Percentiles rank a stretch among this genome's conserved stretches.
Evolutionary conservation across 1,284 basidiomycete species (phyloP).

Genomic region (Tetrapyrgos nigripes): DNA sequence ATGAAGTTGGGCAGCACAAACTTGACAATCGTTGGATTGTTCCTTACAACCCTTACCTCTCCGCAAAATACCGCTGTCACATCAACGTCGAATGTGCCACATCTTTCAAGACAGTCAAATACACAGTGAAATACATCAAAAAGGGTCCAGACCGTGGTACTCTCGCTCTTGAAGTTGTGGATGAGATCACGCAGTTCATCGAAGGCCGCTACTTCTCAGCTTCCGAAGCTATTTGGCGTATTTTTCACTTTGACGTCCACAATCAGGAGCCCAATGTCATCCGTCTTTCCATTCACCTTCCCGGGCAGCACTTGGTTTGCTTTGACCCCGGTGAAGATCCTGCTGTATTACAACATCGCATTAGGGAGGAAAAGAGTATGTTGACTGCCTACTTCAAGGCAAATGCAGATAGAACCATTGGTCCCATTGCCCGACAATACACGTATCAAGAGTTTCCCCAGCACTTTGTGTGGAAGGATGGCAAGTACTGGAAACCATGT

Average conservation of each 20-base stretch:
- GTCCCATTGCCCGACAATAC: constrained; percentile 31
- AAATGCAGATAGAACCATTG: constrained; percentile 34
- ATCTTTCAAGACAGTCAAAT: constrained; percentile 43
- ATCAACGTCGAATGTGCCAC: constrained; percentile 40
- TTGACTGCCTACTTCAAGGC: constrained; percentile 49
- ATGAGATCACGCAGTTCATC: constrained; percentile 39
- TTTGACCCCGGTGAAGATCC: constrained; percentile 38
- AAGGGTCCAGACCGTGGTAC: constrained; percentile 49
- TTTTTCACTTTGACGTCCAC: constrained; percentile 41
- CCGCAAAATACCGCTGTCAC: constrained; percentile 28
- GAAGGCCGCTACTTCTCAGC: constrained; percentile 39
- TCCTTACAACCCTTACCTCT: constrained; percentile 38
- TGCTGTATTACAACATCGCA: constrained; percentile 29
- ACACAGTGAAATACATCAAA: constrained; percentile 53
- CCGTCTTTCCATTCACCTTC: constrained; percentile 45
- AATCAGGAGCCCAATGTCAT: constrained; percentile 40
- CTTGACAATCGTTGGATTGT: constrained; percentile 38
- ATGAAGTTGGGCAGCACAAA: constrained; percentile 24
- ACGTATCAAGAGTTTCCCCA: constrained; percentile 51
- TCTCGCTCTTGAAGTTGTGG: constrained; percentile 29
- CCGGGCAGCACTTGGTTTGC: constrained; percentile 39
- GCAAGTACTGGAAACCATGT: constrained; percentile 33
- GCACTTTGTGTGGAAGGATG: constrained; percentile 20
- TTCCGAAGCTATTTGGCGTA: constrained; percentile 35
- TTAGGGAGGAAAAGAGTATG: constrained; percentile 29